phyloP scores from a whole-genome alignment of 2,329 filamentous ascomycete genomes.

The Trichoderma atroviride region DNA sequence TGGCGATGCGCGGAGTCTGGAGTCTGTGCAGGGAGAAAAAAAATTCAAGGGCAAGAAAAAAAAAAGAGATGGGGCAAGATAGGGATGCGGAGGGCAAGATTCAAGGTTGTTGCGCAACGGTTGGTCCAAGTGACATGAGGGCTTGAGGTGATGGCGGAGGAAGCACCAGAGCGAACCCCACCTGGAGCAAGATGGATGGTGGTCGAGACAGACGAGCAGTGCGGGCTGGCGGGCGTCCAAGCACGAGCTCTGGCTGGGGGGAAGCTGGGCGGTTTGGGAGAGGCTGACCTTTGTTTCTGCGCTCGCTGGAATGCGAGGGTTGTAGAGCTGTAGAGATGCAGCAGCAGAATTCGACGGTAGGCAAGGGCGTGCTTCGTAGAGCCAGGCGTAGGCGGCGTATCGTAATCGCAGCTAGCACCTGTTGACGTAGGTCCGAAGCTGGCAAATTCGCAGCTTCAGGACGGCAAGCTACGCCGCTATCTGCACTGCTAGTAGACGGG shows the following conservation, averaged over 20 bases:
- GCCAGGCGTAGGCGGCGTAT: slow-evolving; percentile 16
- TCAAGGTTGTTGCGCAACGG: slow-evolving; percentile 27
- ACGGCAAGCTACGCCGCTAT: slow-evolving; percentile 23
- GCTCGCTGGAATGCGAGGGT: slow-evolving; percentile 20
- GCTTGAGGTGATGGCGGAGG: slow-evolving; percentile 28
- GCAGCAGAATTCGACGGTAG: background rate
- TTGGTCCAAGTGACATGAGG: slow-evolving; percentile 23
- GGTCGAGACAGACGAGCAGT: slow-evolving; percentile 35
- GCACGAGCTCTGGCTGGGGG: slow-evolving; percentile 24
- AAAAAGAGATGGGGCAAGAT: slow-evolving; percentile 22
- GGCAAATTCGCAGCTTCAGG: slow-evolving; percentile 17
- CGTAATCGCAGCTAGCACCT: slow-evolving; percentile 7
- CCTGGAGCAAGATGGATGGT: slow-evolving; percentile 36
- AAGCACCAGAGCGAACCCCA: slow-evolving; percentile 38
- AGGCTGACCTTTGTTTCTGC: slow-evolving; percentile 17
- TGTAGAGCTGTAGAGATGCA: background rate
- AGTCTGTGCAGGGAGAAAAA: background rate
- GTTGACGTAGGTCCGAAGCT: slow-evolving; percentile 24
- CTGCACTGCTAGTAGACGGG: slow-evolving; percentile 17
- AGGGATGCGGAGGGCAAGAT: slow-evolving; percentile 24
- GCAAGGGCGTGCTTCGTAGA: slow-evolving; percentile 1
- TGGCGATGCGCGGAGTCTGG: background rate
- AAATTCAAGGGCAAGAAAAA: background rate
- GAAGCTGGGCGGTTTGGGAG: background rate
- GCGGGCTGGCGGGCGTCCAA: slow-evolving; percentile 26